Evolutionary conservation across 805 yeast species (phyloP).

Genomic region (Metschnikowia picachoensis): DNA sequence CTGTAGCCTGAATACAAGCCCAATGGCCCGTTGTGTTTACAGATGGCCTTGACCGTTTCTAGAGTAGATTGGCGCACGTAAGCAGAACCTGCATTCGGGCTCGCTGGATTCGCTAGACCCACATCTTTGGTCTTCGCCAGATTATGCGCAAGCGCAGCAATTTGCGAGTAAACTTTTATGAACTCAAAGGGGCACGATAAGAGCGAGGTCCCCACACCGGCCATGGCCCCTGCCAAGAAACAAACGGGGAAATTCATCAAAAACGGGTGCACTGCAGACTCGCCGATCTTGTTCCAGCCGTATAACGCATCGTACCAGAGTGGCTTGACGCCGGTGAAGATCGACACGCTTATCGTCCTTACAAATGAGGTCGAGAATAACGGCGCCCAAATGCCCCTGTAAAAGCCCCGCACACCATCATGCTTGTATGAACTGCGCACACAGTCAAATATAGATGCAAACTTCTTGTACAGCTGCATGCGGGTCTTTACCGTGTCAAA

Average conservation of each 20-base stretch:
- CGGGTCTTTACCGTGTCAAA: slow-evolving; percentile 83
- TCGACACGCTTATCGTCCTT: slow-evolving; percentile 60
- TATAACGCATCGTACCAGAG: slow-evolving; percentile 16
- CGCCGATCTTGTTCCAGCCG: slow-evolving; percentile 6
- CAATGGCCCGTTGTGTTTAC: slow-evolving; percentile 52
- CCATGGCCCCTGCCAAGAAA: slow-evolving; percentile 55
- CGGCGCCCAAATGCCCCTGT: slow-evolving; percentile 75
- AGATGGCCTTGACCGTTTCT: slow-evolving; percentile 45
- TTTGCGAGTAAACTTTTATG: slow-evolving; percentile 77
- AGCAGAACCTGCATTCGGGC: slow-evolving; percentile 6
- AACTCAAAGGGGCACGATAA: slow-evolving; percentile 85
- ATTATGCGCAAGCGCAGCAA: slow-evolving; percentile 45
- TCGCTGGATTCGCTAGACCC: slow-evolving; percentile 1
- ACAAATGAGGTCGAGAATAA: slow-evolving; percentile 61
- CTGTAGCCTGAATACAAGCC: slow-evolving; percentile 74
- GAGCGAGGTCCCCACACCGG: slow-evolving; percentile 61
- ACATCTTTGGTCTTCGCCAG: background rate
- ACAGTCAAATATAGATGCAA: slow-evolving; percentile 55
- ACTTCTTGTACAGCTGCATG: slow-evolving; percentile 70
- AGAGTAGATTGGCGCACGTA: slow-evolving; percentile 31
- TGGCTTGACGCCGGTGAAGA: slow-evolving; percentile 57
- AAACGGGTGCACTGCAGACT: slow-evolving; percentile 36
- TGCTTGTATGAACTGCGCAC: slow-evolving; percentile 46
- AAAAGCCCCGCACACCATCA: slow-evolving; percentile 71
- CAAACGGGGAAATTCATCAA: slow-evolving; percentile 39